Evolutionary conservation across 2,329 filamentous ascomycete genomes (phyloP).

Genomic region (Fusarium sp.): DNA sequence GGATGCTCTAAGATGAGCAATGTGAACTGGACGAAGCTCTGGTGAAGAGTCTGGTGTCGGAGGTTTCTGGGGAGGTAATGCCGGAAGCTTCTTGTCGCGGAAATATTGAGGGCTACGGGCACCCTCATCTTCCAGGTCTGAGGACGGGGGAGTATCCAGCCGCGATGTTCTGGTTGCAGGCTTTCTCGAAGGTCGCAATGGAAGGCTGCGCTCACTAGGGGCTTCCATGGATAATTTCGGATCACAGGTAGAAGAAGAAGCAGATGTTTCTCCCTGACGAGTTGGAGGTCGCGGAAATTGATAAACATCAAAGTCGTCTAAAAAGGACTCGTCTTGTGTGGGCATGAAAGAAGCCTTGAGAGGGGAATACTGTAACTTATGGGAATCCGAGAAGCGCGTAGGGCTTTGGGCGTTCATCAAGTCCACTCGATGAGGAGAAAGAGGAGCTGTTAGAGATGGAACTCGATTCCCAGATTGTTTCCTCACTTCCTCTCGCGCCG

Average conservation of each 20-base stretch:
- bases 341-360: conserved; percentile 45
- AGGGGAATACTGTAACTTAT: conserved; percentile 34
- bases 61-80: conserved; percentile 40
- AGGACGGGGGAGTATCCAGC: conserved; percentile 51
- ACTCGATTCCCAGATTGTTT: conserved; percentile 47
- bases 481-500: conserved; percentile 63
- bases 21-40: conserved; percentile 48
- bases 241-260: conserved; percentile 40
- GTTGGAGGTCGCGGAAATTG: conserved; percentile 53
- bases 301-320: conserved; percentile 51
- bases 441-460: conserved; percentile 44
- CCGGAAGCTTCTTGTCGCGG: conserved; percentile 46
- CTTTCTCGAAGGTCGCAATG: conserved; percentile 42
- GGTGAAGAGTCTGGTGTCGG: conserved; percentile 53
- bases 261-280: conserved; percentile 42
- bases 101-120: conserved; percentile 30
- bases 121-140: conserved; percentile 50
- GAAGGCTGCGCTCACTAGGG: conserved; percentile 44
- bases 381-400: conserved; percentile 22
- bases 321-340: conserved; percentile 39
- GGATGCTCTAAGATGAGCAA: conserved; percentile 44
- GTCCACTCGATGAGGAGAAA: conserved; percentile 32
- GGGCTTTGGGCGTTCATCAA: conserved; percentile 27
- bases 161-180: conserved; percentile 35
- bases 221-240: conserved; percentile 39